Percentiles rank a stretch among this genome's conserved stretches.
Conservation (phyloP, 179 eudicot genomes). For the Silene vulgaris region DNA sequence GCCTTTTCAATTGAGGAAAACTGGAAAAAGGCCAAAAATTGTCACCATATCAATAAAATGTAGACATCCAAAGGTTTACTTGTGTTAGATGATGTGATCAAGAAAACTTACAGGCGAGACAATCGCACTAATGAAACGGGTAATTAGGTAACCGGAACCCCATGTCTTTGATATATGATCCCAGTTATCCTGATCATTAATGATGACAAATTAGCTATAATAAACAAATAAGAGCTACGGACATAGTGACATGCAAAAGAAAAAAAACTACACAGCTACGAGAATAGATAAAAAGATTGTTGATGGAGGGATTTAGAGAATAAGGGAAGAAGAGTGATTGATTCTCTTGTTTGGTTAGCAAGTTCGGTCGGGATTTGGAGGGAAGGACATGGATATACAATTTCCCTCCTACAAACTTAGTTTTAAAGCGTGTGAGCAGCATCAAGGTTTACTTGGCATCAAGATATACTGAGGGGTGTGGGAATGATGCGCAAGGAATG, state of each 20-base stretch:
- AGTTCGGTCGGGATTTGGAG: too few relatives aligned
- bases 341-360: too few relatives aligned
- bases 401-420: too few relatives aligned
- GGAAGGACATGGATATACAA: too few relatives aligned
- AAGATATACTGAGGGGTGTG: too few relatives aligned
- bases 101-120: conserved; percentile 65
- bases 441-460: too few relatives aligned
- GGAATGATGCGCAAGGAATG: too few relatives aligned
- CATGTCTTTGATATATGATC: conserved; percentile 64
- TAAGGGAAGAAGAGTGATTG: too few relatives aligned
- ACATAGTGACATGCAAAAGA: not conserved
- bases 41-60: not conserved
- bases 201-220: not conserved
- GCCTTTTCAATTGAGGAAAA: conserved; percentile 71
- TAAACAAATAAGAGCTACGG: not conserved
- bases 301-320: too few relatives aligned
- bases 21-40: conserved; percentile 27
- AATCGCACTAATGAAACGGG: conserved; percentile 61
- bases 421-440: too few relatives aligned
- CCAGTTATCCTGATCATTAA: conserved; percentile 68
- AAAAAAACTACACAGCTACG: not conserved
- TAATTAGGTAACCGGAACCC: conserved; percentile 71
- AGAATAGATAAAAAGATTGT: too few relatives aligned
- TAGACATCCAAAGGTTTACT: not conserved
- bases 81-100: conserved; percentile 6